phyloP scores from a whole-genome alignment of 257 asterid species.

The Dorcoceras hygrometricum region DNA sequence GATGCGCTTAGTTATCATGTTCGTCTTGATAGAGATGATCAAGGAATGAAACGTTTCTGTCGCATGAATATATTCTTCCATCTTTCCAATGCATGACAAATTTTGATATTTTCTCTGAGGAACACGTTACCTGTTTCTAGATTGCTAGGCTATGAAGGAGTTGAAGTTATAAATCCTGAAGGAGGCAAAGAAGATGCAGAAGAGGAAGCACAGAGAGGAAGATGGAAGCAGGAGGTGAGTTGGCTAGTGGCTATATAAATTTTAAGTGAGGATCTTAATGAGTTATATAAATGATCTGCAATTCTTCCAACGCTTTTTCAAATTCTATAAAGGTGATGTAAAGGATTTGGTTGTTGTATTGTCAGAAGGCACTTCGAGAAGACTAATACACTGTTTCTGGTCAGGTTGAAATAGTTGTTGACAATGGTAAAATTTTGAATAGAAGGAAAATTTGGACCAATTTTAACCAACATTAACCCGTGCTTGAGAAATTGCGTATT shows the following conservation, averaged over 20 bases:
- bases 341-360: background rate
- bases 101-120: conserved; percentile 7
- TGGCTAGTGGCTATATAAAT: conserved; percentile 18
- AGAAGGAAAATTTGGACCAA: background rate
- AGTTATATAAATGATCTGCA: conserved; percentile 8
- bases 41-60: conserved; percentile 7
- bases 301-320: no score
- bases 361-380: background rate
- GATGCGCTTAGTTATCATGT: background rate
- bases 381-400: background rate
- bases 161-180: conserved; percentile 97
- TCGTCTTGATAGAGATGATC: background rate
- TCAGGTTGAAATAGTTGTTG: conserved; percentile 15
- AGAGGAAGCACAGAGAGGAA: conserved; percentile 94
- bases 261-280: conserved; percentile 13
- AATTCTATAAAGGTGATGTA: no score
- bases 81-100: background rate
- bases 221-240: conserved; percentile 86
- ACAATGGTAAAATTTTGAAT: conserved; percentile 10
- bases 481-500: background rate
- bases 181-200: conserved; percentile 97
- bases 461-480: background rate
- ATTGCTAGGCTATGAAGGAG: conserved; percentile 79
- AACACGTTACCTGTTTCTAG: conserved; percentile 33
- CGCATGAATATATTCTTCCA: conserved; percentile 2